Evolutionary conservation across 768 basidiomycete genomes (phyloP), one percentile per base, ranked within the genome.

Genomic region (Macrolepiota dolichaula): DNA sequence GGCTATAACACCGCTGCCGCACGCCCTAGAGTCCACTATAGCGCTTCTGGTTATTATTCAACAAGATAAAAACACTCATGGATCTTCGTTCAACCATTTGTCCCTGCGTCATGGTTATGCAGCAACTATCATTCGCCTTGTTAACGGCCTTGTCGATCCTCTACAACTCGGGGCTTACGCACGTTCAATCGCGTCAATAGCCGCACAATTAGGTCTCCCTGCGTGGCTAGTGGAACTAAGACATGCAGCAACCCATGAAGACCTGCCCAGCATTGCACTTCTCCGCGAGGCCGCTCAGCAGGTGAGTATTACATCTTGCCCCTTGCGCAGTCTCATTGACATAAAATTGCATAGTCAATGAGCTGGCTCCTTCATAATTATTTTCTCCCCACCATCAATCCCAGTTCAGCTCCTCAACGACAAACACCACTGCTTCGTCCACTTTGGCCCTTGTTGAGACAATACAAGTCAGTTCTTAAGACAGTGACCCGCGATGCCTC

Each of bases 171-270:
- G 95, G 6, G 82, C 84, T 19, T 98, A 91, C 69, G 96, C 97
- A 2, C 81, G 95, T 22, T 89, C 97, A 1, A 98, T 98, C 66
- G 85, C 91, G 0, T 85, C 89, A 42, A 91, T 99, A 63, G 94
- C 96, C 1, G 77, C 81, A 2, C 92, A 96, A 68, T 82, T 99
- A 11, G 89, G 89, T 0, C 77, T 99, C 1, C 96, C 97, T 0
- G 74, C 81, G 0, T 95, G 91, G 88, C 79, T 98, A 10, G 95
- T 99, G 12, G 93, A 96, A 65, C 79, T 98, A 11, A 82, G 97
- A 42, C 97, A 98, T 76, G 92, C 94, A 27, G 92, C 93, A 12
- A 99, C 97, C 1, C 97, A 98, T 68, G 96, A 98, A 68, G 93
- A 96, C 62, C 76, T 98, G 12, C 97, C 96, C 0, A 88, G 88